phyloP scores from a whole-genome alignment of 768 basidiomycete genomes.

The Collybia sordida region DNA sequence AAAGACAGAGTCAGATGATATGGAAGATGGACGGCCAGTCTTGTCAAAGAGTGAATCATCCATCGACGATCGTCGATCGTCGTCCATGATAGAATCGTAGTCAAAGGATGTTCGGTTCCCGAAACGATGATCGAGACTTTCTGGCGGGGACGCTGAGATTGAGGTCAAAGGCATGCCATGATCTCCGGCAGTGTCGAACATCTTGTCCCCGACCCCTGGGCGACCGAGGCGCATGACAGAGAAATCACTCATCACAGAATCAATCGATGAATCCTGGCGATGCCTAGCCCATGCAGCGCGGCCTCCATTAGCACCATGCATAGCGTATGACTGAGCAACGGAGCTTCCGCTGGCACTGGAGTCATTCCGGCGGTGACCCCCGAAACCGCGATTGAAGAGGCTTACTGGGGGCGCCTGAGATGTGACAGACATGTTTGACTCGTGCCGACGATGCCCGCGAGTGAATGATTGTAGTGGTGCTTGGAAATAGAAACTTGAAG shows the following conservation, averaged over 20 bases:
- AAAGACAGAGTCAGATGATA: slow-evolving; percentile 64
- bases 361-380: slow-evolving; percentile 50
- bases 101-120: slow-evolving; percentile 49
- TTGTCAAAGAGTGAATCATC: slow-evolving; percentile 51
- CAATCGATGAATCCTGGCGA: slow-evolving; percentile 54
- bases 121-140: slow-evolving; percentile 32
- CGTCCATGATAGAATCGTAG: slow-evolving; percentile 69
- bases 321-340: slow-evolving; percentile 52
- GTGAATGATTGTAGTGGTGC: slow-evolving; percentile 35
- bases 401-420: slow-evolving; percentile 68
- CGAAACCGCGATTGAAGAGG: slow-evolving; percentile 68
- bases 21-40: slow-evolving; percentile 49
- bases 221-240: slow-evolving; percentile 58
- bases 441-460: slow-evolving; percentile 59
- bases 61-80: slow-evolving; percentile 37
- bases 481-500: slow-evolving; percentile 76
- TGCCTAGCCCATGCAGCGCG: slow-evolving; percentile 63
- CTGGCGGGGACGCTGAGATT: slow-evolving; percentile 66
- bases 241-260: slow-evolving; percentile 67
- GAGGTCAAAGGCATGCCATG: slow-evolving; percentile 55
- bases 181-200: slow-evolving; percentile 64
- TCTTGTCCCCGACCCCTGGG: slow-evolving; percentile 83
- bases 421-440: slow-evolving; percentile 55
- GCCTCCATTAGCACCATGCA: slow-evolving; percentile 51
- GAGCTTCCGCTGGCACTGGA: slow-evolving; percentile 62